These are phyloP conservation scores for Miscanthus lutarioriparius DNA, from an alignment of 176 grass and related monocot genomes.

Conservation along the genomic window DNA sequence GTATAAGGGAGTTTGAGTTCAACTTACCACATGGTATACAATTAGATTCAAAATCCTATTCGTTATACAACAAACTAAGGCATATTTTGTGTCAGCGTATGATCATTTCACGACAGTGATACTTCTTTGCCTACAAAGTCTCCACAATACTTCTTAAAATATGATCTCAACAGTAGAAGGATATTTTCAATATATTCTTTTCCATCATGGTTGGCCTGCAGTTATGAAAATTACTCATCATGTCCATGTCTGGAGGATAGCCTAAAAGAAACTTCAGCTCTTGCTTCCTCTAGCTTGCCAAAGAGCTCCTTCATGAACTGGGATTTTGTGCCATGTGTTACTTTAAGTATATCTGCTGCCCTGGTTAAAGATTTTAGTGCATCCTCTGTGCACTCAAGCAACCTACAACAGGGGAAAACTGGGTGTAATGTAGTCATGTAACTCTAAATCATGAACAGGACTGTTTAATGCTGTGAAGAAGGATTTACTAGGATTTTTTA, in stretches of 20 bases:
- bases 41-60: background rate
- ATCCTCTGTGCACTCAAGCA: constrained; percentile 72
- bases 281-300: constrained; percentile 68
- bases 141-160: background rate
- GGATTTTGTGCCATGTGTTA: constrained; percentile 78
- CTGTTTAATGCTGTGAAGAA: background rate
- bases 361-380: constrained; percentile 70
- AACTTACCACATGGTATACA: background rate
- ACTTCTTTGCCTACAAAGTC: background rate
- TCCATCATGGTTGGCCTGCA: background rate
- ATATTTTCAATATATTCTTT: background rate
- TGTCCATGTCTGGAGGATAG: constrained; percentile 37
- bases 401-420: constrained; percentile 39
- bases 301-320: constrained; percentile 85
- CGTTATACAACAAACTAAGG: background rate
- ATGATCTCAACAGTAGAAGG: background rate
- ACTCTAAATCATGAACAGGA: constrained; percentile 12
- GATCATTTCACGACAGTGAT: background rate
- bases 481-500: background rate
- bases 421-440: background rate
- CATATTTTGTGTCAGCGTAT: background rate
- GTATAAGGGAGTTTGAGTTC: background rate
- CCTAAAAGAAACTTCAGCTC: constrained; percentile 73
- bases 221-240: constrained; percentile 11
- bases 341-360: constrained; percentile 72